phyloP scores from a whole-genome alignment of 2,329 filamentous ascomycete species.

The Scedosporium minutisporum region DNA sequence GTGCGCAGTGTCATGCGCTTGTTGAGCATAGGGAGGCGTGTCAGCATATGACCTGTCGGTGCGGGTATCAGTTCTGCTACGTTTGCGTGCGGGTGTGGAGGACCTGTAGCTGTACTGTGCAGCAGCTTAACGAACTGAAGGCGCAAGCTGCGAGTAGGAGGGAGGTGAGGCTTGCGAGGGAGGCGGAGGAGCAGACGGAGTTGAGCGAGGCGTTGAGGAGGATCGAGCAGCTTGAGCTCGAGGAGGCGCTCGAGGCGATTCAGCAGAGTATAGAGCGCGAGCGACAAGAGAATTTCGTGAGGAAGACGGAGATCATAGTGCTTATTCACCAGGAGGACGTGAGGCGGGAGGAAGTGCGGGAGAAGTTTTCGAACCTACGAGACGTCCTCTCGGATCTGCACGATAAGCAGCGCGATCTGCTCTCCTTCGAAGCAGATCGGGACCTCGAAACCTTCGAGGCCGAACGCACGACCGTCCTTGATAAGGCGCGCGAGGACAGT shows the following conservation, averaged over 20 bases:
- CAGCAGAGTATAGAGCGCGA: conserved; percentile 27
- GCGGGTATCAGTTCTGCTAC: conserved; percentile 76
- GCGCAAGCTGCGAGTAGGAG: conserved; percentile 23
- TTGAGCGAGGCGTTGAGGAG: conserved; percentile 29
- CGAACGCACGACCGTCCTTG: conserved; percentile 15
- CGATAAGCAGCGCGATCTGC: conserved; percentile 27
- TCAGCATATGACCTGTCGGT: conserved; percentile 81
- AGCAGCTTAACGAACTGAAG: conserved; percentile 33
- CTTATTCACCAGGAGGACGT: conserved; percentile 21
- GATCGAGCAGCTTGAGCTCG: conserved; percentile 38
- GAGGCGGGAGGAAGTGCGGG: conserved; percentile 20
- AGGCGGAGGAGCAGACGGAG: conserved; percentile 23
- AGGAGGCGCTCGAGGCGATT: conserved; percentile 32
- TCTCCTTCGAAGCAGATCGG: conserved; percentile 28
- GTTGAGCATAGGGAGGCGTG: conserved; percentile 73
- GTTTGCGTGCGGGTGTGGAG: conserved; percentile 65
- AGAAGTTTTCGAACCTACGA: conserved; percentile 28
- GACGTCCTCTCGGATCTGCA: conserved; percentile 28
- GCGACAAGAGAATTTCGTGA: conserved; percentile 29
- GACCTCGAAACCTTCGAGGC: conserved; percentile 19
- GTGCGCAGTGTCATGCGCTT: conserved; percentile 57
- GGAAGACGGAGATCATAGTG: conserved; percentile 28
- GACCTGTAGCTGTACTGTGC: conserved; percentile 55
- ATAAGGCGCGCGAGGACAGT: conserved; percentile 23
- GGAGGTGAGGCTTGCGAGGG: conserved; percentile 20